These are phyloP conservation scores for Bromus sterilis DNA, from an alignment of 176 grass and related monocot genomes.

Conservation along the genomic window DNA sequence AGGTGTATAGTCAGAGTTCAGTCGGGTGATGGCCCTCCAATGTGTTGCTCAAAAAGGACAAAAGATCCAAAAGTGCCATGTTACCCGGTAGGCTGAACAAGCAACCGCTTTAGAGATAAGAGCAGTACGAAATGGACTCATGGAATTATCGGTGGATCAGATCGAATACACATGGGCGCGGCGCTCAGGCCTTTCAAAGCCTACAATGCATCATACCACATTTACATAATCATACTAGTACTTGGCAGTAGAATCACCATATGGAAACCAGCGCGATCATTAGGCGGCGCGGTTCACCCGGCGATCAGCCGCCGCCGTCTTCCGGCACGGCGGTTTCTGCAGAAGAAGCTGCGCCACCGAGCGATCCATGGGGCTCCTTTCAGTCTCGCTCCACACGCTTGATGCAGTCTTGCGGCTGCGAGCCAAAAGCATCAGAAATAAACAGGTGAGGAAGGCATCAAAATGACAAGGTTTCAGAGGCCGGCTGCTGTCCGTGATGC, in stretches of 20 bases:
- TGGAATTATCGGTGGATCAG: no score
- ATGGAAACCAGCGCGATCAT: neutral
- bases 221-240: neutral
- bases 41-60: no score
- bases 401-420: slow-evolving; percentile 10
- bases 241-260: neutral
- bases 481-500: neutral
- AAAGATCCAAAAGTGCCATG: no score
- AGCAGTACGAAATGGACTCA: no score
- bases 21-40: no score
- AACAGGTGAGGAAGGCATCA: neutral
- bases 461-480: neutral
- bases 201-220: no score
- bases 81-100: no score
- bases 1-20: no score
- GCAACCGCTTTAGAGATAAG: no score
- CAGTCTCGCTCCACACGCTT: neutral
- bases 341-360: slow-evolving; percentile 47
- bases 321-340: slow-evolving; percentile 2
- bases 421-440: neutral
- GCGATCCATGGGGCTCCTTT: slow-evolving; percentile 35
- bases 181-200: no score
- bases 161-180: no score
- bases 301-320: neutral
- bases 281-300: neutral